Base-by-base conservation (phyloP, 495 filamentous ascomycete species). In the Mytilinidion resinicola region DNA sequence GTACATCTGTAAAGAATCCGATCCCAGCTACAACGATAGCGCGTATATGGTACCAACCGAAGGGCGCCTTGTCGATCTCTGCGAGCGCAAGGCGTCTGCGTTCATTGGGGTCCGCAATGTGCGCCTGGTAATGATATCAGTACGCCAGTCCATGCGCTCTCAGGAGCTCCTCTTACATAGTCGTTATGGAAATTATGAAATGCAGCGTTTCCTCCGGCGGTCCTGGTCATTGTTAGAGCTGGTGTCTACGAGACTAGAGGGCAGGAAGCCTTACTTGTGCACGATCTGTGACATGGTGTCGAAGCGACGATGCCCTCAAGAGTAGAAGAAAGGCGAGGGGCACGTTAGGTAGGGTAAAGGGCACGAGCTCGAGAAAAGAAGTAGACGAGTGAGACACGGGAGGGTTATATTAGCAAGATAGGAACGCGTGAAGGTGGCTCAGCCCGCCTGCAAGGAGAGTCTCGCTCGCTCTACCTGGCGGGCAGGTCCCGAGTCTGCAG, bases 21-120 rank as follows among this genome's bases (percentile, higher is more conserved):
- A 88, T 81, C 64, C 88, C 89, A n/a, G 88, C 87, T 8, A 93
- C 87, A 30, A 89, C 74, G 21, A 87, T 76, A 43, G 87, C 87
- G 34, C 86, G 82, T 10, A 85, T 79, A 70, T 91, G 88, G 68
- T 86, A 86, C 83, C 87, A 88, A 61, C 88, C 85, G 59, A 91
- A 90, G 6, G 82, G 82, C 33, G 87, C 87, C 65, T 87, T 86
- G 70, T 92, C 88, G 56, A 92, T 89, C 66, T 88, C 80, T 10
- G 84, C 85, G 38, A 92, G 80, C 33, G 88, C 88, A 41, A 84
- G 81, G 55, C 88, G 81, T 59, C 88, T 79, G 41, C 86, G 80
- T 68, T 90, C 86, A 60, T 87, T 85, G 34, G 87, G 85, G 61
- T 91, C 86, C 46, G 76, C 72, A 60, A 87, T 79, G 65, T 88